Evolutionary conservation across 2,329 filamentous ascomycete genomes (phyloP), one percentile per base, ranked within the genome.

Genomic region (Stromatinia cepivora): DNA sequence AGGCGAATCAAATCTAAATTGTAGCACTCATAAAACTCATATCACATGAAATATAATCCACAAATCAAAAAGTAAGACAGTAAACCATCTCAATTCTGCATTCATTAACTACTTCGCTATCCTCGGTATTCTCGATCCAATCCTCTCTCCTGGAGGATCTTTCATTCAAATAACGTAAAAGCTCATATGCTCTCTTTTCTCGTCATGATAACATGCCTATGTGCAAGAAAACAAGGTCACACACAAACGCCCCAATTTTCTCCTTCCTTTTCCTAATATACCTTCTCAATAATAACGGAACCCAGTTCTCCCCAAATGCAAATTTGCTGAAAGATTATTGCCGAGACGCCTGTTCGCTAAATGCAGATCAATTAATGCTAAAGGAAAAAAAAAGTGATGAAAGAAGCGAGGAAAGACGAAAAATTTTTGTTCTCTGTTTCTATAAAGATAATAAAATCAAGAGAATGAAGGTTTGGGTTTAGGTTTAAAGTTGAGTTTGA

Each of bases 301-400:
- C 8, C 31, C 31, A 28, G 45, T 22, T 42, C 22, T 39, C n/a
- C 36, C 20, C 10, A 46, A 62, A 45, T 64, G 54, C 28, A 54
- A 65, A 53, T 53, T 62, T 66, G 66, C 57, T 3, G n/a, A 46
- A 64, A 57, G 65, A 58, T 67, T 56, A 54, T 34, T 31, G 20
- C 50, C 48, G 50, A 46, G 54, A 72, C 74, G 71, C 74, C 73
- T 64, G 73, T 73, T 75, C 75, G 75, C 74, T 77, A 76, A 75
- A 75, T 76, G 70, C 73, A 69, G 28, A 50, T 42, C 39, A 31
- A 46, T 25, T 65, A 59, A 70, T 72, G 69, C 65, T 20, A 56
- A 22, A 59, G 48, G 45, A 54, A 52, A 25, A 36, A 58, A 58
- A 52, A 7, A 8, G 17, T 28, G n/a, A 36, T 25, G 63, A 45